These are phyloP conservation scores for Micractinium sp. DNA, from an alignment of 139 green algal genomes.

Conservation along the genomic window DNA sequence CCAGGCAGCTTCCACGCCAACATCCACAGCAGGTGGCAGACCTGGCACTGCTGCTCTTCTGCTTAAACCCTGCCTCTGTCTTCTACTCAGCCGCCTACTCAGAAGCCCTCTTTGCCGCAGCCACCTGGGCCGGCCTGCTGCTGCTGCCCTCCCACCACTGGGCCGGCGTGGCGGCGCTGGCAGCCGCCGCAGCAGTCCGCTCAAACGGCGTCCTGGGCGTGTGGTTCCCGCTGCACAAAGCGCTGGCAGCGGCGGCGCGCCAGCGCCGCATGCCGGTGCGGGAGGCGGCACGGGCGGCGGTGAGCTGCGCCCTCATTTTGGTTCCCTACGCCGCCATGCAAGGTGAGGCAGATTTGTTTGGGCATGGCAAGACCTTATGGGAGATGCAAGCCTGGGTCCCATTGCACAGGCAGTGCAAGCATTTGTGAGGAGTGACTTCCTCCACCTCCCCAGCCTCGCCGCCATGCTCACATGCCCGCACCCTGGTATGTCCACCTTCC, in stretches of 20 bases:
- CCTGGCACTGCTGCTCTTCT: slow-evolving; percentile 73
- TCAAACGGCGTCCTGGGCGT: slow-evolving; percentile 63
- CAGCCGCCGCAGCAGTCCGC: slow-evolving; percentile 26
- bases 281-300: neutral
- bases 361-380: neutral
- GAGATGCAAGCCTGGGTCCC: neutral
- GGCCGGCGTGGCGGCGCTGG: slow-evolving; percentile 3
- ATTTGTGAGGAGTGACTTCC: neutral
- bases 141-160: slow-evolving; percentile 25
- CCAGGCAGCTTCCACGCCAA: neutral
- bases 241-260: neutral
- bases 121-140: slow-evolving; percentile 69
- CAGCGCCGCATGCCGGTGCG: neutral
- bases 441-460: neutral
- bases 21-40: slow-evolving; percentile 41
- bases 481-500: neutral
- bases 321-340: slow-evolving; percentile 43
- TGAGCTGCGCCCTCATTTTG: slow-evolving; percentile 25
- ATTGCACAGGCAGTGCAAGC: neutral
- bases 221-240: slow-evolving; percentile 47
- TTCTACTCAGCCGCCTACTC: slow-evolving; percentile 89
- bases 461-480: neutral
- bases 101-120: slow-evolving; percentile 77
- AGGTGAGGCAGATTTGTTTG: neutral
- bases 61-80: slow-evolving; percentile 78